Conservation (phyloP, 441 rosid genomes). For the Croton setiger region DNA sequence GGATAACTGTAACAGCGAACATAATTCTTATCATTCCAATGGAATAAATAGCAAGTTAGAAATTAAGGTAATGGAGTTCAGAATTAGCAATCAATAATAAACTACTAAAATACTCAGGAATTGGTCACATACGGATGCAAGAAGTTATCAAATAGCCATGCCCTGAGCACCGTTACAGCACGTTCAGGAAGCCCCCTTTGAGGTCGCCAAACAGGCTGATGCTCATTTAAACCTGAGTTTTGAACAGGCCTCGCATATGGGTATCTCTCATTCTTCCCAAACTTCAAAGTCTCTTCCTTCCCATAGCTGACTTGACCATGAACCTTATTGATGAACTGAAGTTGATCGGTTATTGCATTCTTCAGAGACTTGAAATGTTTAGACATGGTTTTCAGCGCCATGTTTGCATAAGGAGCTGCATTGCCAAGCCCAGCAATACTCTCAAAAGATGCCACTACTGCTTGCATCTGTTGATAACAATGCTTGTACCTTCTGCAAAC, state of each 20-base stretch:
- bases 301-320: conserved; percentile 13
- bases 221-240: conserved; percentile 46
- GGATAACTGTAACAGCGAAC: conserved; percentile 54
- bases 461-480: conserved; percentile 76
- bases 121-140: conserved; percentile 75
- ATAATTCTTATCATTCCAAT: background rate
- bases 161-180: conserved; percentile 72
- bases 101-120: background rate
- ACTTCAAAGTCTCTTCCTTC: conserved; percentile 40
- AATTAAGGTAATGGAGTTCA: background rate
- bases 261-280: conserved; percentile 40
- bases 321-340: conserved; percentile 45
- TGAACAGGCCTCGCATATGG: conserved; percentile 38
- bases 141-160: conserved; percentile 90
- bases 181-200: conserved; percentile 91
- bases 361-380: conserved; percentile 73
- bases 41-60: background rate
- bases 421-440: conserved; percentile 73
- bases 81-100: background rate
- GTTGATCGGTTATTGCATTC: conserved; percentile 67
- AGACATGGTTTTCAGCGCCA: conserved; percentile 68
- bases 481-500: conserved; percentile 75
- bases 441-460: conserved; percentile 69
- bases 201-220: conserved; percentile 83
- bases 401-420: conserved; percentile 74